Conservation (phyloP, 345 rosid species). For the Sisymbrium irio region DNA sequence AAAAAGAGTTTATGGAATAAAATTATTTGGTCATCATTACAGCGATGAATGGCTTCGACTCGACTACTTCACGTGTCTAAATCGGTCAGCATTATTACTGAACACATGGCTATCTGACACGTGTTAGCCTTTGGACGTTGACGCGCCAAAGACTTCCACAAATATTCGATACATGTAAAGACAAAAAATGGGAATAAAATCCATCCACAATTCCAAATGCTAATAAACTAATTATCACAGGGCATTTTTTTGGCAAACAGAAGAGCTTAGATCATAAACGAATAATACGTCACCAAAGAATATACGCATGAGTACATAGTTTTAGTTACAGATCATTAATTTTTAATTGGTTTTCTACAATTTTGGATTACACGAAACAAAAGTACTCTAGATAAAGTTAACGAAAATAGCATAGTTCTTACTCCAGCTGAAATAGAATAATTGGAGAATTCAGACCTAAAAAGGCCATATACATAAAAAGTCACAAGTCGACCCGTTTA, state of each 20-base stretch:
- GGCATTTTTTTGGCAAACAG: background rate
- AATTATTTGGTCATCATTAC: slow-evolving; percentile 41
- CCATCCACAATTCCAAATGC: slow-evolving; percentile 8
- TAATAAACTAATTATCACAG: background rate
- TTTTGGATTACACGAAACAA: background rate
- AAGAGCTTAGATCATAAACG: background rate
- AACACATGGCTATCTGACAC: slow-evolving; percentile 28
- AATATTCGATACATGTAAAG: slow-evolving; percentile 4
- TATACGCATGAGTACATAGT: background rate
- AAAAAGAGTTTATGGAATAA: background rate
- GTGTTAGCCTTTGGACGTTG: slow-evolving; percentile 28
- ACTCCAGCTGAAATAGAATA: background rate
- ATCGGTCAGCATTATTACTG: background rate
- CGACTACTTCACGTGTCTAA: background rate
- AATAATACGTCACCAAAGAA: background rate
- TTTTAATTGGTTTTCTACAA: background rate
- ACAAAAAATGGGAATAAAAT: slow-evolving; percentile 18
- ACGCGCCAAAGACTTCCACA: slow-evolving; percentile 12
- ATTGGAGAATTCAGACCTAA: background rate
- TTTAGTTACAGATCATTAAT: background rate
- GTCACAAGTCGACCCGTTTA: background rate
- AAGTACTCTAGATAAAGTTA: background rate
- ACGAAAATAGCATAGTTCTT: background rate
- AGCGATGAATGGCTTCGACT: slow-evolving; percentile 4
- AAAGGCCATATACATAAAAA: background rate